These are phyloP conservation scores for Basidiobolus meristosporus DNA, from an alignment of 371 early-diverging fungal genomes.

Conservation along the genomic window DNA sequence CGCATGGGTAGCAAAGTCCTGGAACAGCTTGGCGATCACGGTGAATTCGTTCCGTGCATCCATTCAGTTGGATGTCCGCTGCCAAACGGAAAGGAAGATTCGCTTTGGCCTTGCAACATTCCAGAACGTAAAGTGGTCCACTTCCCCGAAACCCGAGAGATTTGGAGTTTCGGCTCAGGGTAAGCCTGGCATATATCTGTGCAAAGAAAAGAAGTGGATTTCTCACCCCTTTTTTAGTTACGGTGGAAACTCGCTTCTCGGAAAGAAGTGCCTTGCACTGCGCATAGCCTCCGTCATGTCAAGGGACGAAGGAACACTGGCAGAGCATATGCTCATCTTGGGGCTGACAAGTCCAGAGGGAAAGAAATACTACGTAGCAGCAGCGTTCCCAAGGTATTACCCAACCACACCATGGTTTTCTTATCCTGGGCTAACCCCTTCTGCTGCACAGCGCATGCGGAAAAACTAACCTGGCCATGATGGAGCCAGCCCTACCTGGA, in stretches of 20 bases:
- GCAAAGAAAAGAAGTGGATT: background rate
- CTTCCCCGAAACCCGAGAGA: slow-evolving; percentile 19
- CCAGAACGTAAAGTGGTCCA: slow-evolving; percentile 15
- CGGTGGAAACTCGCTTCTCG: slow-evolving; percentile 19
- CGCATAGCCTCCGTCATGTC: slow-evolving; percentile 18
- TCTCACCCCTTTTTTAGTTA: slow-evolving; percentile 6
- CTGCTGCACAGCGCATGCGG: slow-evolving; percentile 12
- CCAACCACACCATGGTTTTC: no score
- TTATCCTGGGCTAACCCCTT: background rate
- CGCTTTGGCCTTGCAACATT: slow-evolving; percentile 19
- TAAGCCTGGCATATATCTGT: no score
- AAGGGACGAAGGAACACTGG: slow-evolving; percentile 17
- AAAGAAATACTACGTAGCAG: slow-evolving; percentile 17
- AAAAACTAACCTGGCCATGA: slow-evolving; percentile 20
- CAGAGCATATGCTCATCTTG: slow-evolving; percentile 21
- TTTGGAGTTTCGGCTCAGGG: slow-evolving; percentile 19
- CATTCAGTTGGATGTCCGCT: slow-evolving; percentile 18
- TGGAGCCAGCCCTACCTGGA: slow-evolving; percentile 16
- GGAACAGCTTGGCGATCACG: slow-evolving; percentile 10
- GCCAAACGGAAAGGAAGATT: slow-evolving; percentile 14
- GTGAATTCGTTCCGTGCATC: slow-evolving; percentile 17
- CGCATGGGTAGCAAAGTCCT: slow-evolving; percentile 14
- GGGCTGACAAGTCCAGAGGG: slow-evolving; percentile 16
- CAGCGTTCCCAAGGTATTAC: slow-evolving; percentile 16
- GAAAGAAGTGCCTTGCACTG: slow-evolving; percentile 18